These are phyloP conservation scores for Murraya koenigii DNA, from an alignment of 345 rosid genomes.

Conservation along the genomic window DNA sequence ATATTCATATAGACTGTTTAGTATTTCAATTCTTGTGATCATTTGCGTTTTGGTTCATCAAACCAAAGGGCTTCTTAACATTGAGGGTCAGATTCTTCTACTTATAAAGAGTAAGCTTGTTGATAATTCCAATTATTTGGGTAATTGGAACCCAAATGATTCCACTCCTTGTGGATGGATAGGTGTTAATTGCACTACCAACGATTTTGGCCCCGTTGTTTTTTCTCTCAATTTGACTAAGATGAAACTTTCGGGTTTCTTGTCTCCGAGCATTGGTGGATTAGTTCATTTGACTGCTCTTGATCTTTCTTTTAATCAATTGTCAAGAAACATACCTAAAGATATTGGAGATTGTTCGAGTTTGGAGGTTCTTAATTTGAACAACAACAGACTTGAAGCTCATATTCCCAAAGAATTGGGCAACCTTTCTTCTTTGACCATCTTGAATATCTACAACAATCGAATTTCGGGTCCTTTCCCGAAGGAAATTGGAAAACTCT, in stretches of 20 bases:
- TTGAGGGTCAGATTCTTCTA: conserved; percentile 68
- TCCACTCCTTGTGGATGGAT: conserved; percentile 78
- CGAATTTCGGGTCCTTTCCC: conserved; percentile 72
- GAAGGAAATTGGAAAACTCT: conserved; percentile 59
- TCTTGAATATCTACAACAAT: conserved; percentile 69
- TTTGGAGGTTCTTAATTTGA: conserved; percentile 50
- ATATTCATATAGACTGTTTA: conserved; percentile 9
- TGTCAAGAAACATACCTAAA: conserved; percentile 54
- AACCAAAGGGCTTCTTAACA: conserved; percentile 43
- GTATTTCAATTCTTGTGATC: conserved; percentile 23
- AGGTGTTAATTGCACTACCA: conserved; percentile 59
- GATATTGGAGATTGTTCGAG: conserved; percentile 63
- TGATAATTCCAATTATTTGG: conserved; percentile 42
- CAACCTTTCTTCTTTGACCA: conserved; percentile 41
- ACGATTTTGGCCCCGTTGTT: conserved; percentile 45
- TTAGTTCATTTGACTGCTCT: conserved; percentile 57
- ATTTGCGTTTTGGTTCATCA: conserved; percentile 33
- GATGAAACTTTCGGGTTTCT: conserved; percentile 64
- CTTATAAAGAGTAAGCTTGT: conserved; percentile 52
- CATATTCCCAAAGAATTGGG: conserved; percentile 56
- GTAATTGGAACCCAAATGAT: conserved; percentile 64
- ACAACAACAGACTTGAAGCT: conserved; percentile 62
- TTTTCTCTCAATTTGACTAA: conserved; percentile 47
- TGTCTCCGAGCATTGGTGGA: conserved; percentile 74
- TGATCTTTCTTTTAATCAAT: conserved; percentile 64